These are phyloP conservation scores for Phellinidium pouzarii DNA, from an alignment of 1,284 basidiomycete genomes.

Conservation along the genomic window DNA sequence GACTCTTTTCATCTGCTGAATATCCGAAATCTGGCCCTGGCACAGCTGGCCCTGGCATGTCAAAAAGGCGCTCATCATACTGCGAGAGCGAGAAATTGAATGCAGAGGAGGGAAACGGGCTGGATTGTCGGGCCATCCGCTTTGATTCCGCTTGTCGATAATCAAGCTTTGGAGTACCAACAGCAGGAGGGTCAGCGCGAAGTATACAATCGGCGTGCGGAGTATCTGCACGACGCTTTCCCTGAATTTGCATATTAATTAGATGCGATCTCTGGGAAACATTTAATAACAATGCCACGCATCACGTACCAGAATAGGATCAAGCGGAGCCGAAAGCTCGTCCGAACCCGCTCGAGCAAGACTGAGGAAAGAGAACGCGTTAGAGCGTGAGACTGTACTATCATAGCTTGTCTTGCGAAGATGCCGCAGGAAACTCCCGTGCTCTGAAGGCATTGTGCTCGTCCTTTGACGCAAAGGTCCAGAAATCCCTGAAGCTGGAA, in stretches of 20 bases:
- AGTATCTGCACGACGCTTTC: constrained; percentile 67
- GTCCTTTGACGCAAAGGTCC: constrained; percentile 39
- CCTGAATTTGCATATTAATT: constrained; percentile 16
- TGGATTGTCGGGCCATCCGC: constrained; percentile 24
- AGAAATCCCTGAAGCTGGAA: constrained; percentile 56
- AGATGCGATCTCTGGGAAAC: neutral
- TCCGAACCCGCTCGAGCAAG: constrained; percentile 7
- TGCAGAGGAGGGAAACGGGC: constrained; percentile 62
- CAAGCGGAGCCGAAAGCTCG: constrained; percentile 8
- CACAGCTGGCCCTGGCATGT: constrained; percentile 25
- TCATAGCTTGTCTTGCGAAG: constrained; percentile 91
- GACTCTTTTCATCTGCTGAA: constrained; percentile 13
- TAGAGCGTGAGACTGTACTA: constrained; percentile 73
- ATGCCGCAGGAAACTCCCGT: constrained; percentile 42
- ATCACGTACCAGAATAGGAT: constrained; percentile 19
- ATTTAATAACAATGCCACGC: constrained; percentile 1
- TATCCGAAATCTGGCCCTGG: constrained; percentile 11
- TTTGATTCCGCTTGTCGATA: constrained; percentile 28
- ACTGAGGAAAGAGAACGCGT: constrained; percentile 47
- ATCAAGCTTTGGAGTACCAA: constrained; percentile 32
- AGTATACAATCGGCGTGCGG: constrained; percentile 71
- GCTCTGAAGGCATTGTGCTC: constrained; percentile 33
- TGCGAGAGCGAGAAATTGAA: constrained; percentile 71
- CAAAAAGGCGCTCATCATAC: constrained; percentile 71
- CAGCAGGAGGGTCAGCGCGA: constrained; percentile 64